Percentiles rank a stretch among this genome's conserved stretches.
Evolutionary conservation across 768 basidiomycete species (phyloP).

Genomic region (Tricholoma hemisulphureum): DNA sequence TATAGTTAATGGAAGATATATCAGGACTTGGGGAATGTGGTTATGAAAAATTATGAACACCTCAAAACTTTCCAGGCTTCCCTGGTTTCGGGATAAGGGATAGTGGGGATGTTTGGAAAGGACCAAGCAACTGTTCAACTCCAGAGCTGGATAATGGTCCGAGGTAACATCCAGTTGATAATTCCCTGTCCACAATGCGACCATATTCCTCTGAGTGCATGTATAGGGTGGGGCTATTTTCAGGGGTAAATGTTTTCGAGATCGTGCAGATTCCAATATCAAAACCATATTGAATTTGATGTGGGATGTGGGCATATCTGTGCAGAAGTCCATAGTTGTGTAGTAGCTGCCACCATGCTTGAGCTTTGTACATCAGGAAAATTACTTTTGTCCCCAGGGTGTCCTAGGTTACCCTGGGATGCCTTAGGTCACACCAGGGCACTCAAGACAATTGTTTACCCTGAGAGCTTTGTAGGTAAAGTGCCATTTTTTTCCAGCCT

Average conservation of each 20-base stretch:
- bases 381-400: too few species aligned
- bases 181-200: background rate
- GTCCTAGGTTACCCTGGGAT: too few species aligned
- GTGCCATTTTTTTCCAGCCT: too few species aligned
- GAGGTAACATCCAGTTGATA: background rate
- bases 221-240: background rate
- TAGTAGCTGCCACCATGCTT: background rate
- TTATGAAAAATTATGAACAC: background rate
- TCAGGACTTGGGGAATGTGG: background rate
- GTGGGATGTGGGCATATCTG: background rate
- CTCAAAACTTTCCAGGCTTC: background rate
- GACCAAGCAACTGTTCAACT: background rate
- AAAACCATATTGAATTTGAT: background rate
- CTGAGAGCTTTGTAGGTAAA: too few species aligned
- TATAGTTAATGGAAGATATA: too few species aligned
- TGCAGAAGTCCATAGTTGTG: background rate
- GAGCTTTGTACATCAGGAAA: conserved; percentile 7
- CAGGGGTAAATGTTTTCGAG: background rate
- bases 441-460: too few species aligned
- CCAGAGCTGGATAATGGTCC: background rate
- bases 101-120: background rate
- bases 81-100: background rate
- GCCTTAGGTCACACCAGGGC: too few species aligned
- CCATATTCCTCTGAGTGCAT: background rate
- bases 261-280: background rate